A percentile compares a stretch with the other conserved stretches of the same genome.
phyloP scores from a whole-genome alignment of 768 basidiomycete genomes.

The Cyclocybe cylindracea region DNA sequence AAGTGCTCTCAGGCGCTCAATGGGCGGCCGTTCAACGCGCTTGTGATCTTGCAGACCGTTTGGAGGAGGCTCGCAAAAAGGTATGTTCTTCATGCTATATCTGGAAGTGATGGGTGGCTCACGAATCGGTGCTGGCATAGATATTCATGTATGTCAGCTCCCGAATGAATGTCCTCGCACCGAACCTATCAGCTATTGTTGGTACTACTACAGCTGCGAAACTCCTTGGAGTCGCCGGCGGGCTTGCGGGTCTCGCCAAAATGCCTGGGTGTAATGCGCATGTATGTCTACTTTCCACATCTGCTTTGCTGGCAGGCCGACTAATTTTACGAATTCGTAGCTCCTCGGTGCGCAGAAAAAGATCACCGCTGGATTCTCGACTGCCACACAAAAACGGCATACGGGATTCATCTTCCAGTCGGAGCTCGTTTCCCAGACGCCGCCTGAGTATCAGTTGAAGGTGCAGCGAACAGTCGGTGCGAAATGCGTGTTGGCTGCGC shows the following conservation, averaged over 20 bases:
- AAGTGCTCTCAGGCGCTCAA: constrained; percentile 62
- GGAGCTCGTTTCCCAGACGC: constrained; percentile 81
- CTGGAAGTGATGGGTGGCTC: no score
- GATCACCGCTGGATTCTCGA: constrained; percentile 90
- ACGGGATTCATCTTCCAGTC: constrained; percentile 98
- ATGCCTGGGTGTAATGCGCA: constrained; percentile 96
- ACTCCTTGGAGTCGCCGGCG: constrained; percentile 95
- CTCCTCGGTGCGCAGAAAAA: constrained; percentile 94
- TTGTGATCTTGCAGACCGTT: constrained; percentile 83
- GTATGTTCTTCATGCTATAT: constrained; percentile 34
- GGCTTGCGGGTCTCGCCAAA: constrained; percentile 85
- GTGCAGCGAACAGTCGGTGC: constrained; percentile 93
- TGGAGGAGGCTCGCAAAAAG: constrained; percentile 90
- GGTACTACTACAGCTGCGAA: constrained; percentile 99
- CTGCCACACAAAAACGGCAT: constrained; percentile 83
- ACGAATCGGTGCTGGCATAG: constrained; percentile 32
- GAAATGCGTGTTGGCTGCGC: constrained; percentile 84
- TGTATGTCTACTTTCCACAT: constrained; percentile 46
- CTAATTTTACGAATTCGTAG: constrained; percentile 36
- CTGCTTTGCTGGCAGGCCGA: background rate
- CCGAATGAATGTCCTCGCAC: constrained; percentile 97
- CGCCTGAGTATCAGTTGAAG: constrained; percentile 87
- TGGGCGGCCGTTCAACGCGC: constrained; percentile 86
- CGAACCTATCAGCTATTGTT: constrained; percentile 97
- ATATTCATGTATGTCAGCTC: constrained; percentile 99